A percentile compares a stretch with the other conserved stretches of the same genome.
phyloP scores from a whole-genome alignment of 805 yeast species.

The Starmerella khaoyaiensis region DNA sequence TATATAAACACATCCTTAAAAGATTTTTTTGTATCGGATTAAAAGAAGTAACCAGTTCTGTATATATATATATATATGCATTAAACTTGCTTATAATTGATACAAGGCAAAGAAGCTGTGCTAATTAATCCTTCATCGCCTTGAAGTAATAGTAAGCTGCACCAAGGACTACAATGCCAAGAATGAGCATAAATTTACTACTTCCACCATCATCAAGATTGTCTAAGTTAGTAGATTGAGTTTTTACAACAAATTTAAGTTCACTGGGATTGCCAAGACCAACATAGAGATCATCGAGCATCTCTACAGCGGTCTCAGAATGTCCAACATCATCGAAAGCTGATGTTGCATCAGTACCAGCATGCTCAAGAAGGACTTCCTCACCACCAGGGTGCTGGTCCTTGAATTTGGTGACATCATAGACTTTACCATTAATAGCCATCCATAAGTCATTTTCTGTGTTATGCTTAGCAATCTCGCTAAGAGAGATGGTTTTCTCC shows the following conservation, averaged over 20 bases:
- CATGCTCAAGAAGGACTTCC: slow-evolving; percentile 64
- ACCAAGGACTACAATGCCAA: slow-evolving; percentile 27
- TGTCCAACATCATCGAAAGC: slow-evolving; percentile 85
- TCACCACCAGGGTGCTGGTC: slow-evolving; percentile 74
- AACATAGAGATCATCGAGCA: slow-evolving; percentile 51
- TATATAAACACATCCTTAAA: too few relatives aligned
- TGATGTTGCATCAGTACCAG: slow-evolving; percentile 65
- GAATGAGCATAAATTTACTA: slow-evolving; percentile 22
- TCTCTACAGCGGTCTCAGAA: slow-evolving; percentile 85
- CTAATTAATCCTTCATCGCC: slow-evolving; percentile 15
- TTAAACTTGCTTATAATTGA: too few relatives aligned
- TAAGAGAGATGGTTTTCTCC: slow-evolving; percentile 24
- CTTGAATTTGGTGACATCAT: slow-evolving; percentile 44
- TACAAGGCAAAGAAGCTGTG: neutral
- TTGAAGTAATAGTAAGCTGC: slow-evolving; percentile 27
- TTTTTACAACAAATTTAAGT: slow-evolving; percentile 21
- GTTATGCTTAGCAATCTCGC: slow-evolving; percentile 36
- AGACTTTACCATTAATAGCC: slow-evolving; percentile 56
- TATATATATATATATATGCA: too few relatives aligned
- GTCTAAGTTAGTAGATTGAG: slow-evolving; percentile 16
- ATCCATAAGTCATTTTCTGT: slow-evolving; percentile 55
- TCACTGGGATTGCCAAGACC: slow-evolving; percentile 60
- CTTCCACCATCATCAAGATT: slow-evolving; percentile 17
- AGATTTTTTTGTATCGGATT: too few relatives aligned
- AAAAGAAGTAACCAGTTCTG: too few relatives aligned